Conservation (phyloP, 345 rosid genomes). For the Hibiscus syriacus region DNA sequence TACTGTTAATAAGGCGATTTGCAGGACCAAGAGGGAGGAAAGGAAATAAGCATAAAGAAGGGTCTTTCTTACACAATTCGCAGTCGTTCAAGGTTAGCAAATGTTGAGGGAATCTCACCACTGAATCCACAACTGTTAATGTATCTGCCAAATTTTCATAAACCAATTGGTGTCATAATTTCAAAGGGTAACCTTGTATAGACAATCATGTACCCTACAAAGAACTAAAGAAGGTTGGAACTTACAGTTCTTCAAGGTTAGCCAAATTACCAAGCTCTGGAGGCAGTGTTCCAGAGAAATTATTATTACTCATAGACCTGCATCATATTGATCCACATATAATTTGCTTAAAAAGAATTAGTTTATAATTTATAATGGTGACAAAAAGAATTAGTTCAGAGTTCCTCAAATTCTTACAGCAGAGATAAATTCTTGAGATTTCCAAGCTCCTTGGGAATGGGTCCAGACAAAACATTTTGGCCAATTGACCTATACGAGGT, state of each 20-base stretch:
- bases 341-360: not conserved
- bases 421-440: constrained; percentile 15
- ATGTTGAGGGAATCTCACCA: constrained; percentile 52
- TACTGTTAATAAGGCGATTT: not conserved
- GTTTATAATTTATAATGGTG: not conserved
- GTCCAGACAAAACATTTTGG: constrained; percentile 27
- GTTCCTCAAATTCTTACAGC: constrained; percentile 21
- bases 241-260: constrained; percentile 4
- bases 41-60: not conserved
- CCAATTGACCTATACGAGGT: constrained; percentile 19
- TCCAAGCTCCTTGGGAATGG: constrained; percentile 34
- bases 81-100: constrained; percentile 44
- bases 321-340: not conserved
- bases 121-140: constrained; percentile 46
- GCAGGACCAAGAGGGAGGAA: not conserved
- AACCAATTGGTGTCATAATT: not conserved
- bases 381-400: not conserved
- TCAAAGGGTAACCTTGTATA: not conserved
- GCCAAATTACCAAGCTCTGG: constrained; percentile 8
- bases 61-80: constrained; percentile 44
- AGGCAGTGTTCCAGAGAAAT: constrained; percentile 7
- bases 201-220: not conserved
- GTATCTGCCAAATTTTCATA: constrained; percentile 28
- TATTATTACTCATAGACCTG: constrained; percentile 1
- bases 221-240: not conserved